Base-by-base conservation (phyloP, 345 rosid genomes). In the Aquilaria yunnanensis region DNA sequence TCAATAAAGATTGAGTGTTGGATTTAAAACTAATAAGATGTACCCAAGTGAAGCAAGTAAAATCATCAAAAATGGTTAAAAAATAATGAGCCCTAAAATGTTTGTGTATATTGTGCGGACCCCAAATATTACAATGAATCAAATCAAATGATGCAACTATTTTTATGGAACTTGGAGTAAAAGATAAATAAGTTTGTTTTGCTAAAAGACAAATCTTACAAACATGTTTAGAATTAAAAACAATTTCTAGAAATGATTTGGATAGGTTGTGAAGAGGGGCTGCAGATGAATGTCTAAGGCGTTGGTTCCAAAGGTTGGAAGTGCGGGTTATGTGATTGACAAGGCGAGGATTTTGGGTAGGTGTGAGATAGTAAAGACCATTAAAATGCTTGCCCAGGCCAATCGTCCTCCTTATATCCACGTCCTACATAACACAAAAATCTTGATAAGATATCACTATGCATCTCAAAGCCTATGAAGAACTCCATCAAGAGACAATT, bases 11-110 rank as follows among this genome's bases (percentile, higher is more conserved):
- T 31, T 51, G 37, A 2, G 51, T 52, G 8, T 63, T 13, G 3
- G 2, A 64, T 48, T 68, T 73, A 55, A 37, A 55, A 33, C 16
- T 54, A 14, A 68, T 56, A 0, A 73, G 48, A 32, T 48, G 31
- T 7, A 61, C n/a, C 78, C 56, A 61, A 0, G 62, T 32, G 14
- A 8, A 61, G 4, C 14, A 10, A 14, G 74, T 16, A 57, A 4
- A 65, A 61, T 68, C 64, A 33, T 65, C 56, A 2, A 57, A 13
- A 33, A 57, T 49, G 1, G 23, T 63, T 4, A 14, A 10, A 7
- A 57, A 65, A 14, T n/a, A 32, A 49, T 6, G 2, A 2, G 8
- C 37, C 4, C 63, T 29, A 16, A 4, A 49, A 8, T 37, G 57
- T 1, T 47, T 46, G 5, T 45, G 10, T 3, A 31, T 45, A 2